phyloP scores from a whole-genome alignment of 2,329 filamentous ascomycete genomes.

The Botrytis porri region DNA sequence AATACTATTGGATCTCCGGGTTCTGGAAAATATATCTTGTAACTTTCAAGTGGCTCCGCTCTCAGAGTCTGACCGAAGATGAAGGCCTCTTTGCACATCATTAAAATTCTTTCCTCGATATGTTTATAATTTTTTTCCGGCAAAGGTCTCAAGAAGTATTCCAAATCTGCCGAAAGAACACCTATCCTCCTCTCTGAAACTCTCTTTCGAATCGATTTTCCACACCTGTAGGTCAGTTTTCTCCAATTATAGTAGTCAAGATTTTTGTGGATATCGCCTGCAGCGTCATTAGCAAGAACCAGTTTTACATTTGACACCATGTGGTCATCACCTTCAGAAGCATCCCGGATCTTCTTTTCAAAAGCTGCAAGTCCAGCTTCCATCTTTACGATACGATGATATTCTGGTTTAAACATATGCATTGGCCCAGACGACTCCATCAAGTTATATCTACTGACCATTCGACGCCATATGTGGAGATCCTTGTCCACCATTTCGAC shows the following conservation, averaged over 20 bases:
- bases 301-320: neutral
- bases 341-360: neutral
- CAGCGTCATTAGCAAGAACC: neutral
- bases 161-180: neutral
- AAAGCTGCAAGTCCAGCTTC: slow-evolving; percentile 11
- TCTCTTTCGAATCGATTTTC: neutral
- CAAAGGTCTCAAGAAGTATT: neutral
- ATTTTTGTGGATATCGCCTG: neutral
- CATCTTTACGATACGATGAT: neutral
- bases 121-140: too few species aligned
- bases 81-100: neutral
- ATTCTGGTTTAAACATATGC: fast-evolving
- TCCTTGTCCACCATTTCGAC: neutral
- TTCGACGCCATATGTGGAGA: too few species aligned
- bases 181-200: neutral
- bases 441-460: fast-evolving
- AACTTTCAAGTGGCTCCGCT: fast-evolving
- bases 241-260: neutral
- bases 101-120: neutral
- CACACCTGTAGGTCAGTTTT: neutral
- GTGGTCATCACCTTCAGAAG: neutral
- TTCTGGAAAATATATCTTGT: neutral
- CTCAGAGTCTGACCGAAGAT: neutral
- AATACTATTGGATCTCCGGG: neutral
- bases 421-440: too few species aligned